Evolutionary conservation across 495 filamentous ascomycete genomes (phyloP).

Genomic region (Rostrohypoxylon terebratum): DNA sequence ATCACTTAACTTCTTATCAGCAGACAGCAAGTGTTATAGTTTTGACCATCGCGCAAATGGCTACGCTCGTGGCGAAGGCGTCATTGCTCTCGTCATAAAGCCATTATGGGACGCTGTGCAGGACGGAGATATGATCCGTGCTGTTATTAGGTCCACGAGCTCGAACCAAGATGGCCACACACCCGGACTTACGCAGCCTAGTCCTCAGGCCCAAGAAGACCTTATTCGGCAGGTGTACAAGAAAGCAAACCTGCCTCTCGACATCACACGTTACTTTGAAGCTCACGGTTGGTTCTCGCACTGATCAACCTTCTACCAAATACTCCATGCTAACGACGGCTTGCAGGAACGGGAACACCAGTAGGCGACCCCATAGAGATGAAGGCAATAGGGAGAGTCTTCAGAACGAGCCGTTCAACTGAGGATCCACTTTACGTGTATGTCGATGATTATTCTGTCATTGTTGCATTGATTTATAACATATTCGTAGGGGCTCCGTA

Average conservation of each 20-base stretch:
- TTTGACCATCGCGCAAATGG: slow-evolving; percentile 72
- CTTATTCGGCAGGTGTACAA: slow-evolving; percentile 63
- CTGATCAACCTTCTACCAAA: neutral
- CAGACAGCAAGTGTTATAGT: slow-evolving; percentile 60
- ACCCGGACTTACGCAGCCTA: slow-evolving; percentile 65
- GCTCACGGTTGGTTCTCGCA: slow-evolving; percentile 47
- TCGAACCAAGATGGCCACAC: slow-evolving; percentile 67
- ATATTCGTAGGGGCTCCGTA: slow-evolving; percentile 56
- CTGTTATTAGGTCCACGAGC: slow-evolving; percentile 66
- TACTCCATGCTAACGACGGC: neutral
- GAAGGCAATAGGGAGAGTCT: slow-evolving; percentile 58
- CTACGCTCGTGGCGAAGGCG: slow-evolving; percentile 71
- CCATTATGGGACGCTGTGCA: slow-evolving; percentile 58
- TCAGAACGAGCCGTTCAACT: slow-evolving; percentile 43
- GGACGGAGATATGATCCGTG: slow-evolving; percentile 66
- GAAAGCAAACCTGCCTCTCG: slow-evolving; percentile 57
- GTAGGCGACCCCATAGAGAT: slow-evolving; percentile 68
- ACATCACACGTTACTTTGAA: slow-evolving; percentile 60
- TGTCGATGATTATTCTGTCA: neutral
- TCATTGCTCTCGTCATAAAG: slow-evolving; percentile 67
- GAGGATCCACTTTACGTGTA: slow-evolving; percentile 58
- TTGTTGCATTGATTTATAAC: neutral
- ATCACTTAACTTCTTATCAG: slow-evolving; percentile 52
- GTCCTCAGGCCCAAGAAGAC: slow-evolving; percentile 59
- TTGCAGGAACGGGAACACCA: slow-evolving; percentile 62